Percentiles rank a stretch among this genome's conserved stretches.
Conservation (phyloP, 2,329 filamentous ascomycete species). For the Nannizziopsis barbatae region DNA sequence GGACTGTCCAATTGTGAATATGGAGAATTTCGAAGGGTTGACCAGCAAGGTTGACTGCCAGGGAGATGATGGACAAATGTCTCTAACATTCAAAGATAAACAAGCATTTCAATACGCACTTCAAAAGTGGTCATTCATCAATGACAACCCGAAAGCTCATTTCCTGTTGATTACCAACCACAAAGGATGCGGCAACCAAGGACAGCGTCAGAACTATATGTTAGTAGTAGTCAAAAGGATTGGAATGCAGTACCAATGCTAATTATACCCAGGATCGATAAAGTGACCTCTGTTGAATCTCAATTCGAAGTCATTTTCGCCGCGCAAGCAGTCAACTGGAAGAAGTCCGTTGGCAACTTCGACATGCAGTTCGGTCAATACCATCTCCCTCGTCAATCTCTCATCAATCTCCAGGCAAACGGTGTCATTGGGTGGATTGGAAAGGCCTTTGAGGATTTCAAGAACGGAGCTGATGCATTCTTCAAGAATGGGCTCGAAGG, state of each 20-base stretch:
- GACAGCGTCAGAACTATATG: constrained; percentile 24
- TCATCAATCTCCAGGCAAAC: constrained; percentile 1
- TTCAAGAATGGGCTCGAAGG: constrained; percentile 12
- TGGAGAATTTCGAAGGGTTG: constrained; percentile 26
- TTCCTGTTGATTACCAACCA: constrained; percentile 28
- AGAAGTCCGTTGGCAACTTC: constrained; percentile 19
- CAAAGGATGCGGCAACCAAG: constrained; percentile 22
- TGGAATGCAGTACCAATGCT: neutral
- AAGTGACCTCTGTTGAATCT: constrained; percentile 16
- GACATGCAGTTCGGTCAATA: constrained; percentile 20
- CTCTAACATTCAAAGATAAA: constrained; percentile 22
- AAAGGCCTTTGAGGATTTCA: constrained; percentile 12
- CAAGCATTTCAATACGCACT: constrained; percentile 24
- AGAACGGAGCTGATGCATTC: constrained; percentile 11
- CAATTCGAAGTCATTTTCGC: constrained; percentile 16
- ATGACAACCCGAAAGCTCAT: constrained; percentile 20
- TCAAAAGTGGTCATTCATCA: constrained; percentile 23
- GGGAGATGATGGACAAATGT: constrained; percentile 20
- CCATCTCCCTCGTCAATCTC: constrained; percentile 1
- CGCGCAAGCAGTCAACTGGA: constrained; percentile 17
- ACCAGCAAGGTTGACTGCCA: constrained; percentile 23
- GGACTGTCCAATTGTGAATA: constrained; percentile 23
- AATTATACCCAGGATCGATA: constrained; percentile 12
- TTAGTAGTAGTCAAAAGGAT: neutral
- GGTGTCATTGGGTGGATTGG: constrained; percentile 11